Evolutionary conservation across 2,329 filamentous ascomycete species (phyloP).

Genomic region (Curvularia eragrostidis): DNA sequence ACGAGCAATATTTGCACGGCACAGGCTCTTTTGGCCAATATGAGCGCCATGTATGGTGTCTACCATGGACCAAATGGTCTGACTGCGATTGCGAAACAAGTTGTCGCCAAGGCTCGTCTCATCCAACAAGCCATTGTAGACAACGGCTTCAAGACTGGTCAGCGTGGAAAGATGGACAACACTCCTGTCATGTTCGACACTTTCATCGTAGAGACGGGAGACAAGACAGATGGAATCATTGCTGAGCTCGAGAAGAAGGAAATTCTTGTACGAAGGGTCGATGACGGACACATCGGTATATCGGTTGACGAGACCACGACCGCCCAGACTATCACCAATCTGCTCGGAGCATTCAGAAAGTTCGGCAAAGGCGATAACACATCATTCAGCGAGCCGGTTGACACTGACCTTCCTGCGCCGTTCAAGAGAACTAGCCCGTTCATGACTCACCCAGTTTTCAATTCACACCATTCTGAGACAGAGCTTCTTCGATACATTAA

Average conservation of each 20-base stretch:
- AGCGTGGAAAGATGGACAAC: conserved; percentile 63
- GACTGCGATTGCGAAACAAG: conserved; percentile 80
- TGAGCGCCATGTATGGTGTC: conserved; percentile 92
- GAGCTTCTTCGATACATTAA: conserved; percentile 93
- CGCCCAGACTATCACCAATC: conserved; percentile 61
- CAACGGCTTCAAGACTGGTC: conserved; percentile 69
- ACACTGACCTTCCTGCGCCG: conserved; percentile 53
- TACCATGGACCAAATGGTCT: conserved; percentile 90
- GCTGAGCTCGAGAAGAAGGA: conserved; percentile 58
- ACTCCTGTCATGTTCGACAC: conserved; percentile 78
- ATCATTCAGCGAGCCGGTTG: conserved; percentile 21
- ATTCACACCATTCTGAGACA: conserved; percentile 92
- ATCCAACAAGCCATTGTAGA: conserved; percentile 69
- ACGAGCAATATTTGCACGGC: conserved; percentile 98
- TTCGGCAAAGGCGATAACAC: conserved; percentile 43
- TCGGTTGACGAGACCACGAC: conserved; percentile 79
- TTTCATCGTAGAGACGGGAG: conserved; percentile 66
- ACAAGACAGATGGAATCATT: conserved; percentile 60
- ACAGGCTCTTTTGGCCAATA: conserved; percentile 91
- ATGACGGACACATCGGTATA: conserved; percentile 69
- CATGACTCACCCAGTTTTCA: conserved; percentile 92
- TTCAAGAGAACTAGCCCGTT: conserved; percentile 77
- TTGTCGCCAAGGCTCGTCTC: conserved; percentile 73
- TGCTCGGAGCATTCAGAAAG: conserved; percentile 63
- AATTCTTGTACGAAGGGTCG: conserved; percentile 69